Evolutionary conservation across 1,284 basidiomycete species (phyloP).

Genomic region (Irpex sp.): DNA sequence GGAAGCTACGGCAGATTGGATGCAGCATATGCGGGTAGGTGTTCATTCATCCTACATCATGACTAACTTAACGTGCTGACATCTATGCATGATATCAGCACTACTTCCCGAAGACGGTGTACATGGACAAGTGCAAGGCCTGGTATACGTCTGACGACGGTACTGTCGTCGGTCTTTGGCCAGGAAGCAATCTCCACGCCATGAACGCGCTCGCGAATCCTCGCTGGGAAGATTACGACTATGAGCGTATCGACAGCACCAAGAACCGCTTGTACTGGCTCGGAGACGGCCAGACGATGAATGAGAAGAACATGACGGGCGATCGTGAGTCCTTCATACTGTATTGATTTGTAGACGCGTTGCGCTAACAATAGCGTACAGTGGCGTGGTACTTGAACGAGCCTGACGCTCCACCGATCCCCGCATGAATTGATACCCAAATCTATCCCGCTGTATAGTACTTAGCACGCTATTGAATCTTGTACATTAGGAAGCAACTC

Average conservation of each 20-base stretch:
- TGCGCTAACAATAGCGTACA: not conserved
- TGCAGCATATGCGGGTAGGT: slow-evolving; percentile 39
- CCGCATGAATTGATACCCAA: not conserved
- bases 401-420: not conserved
- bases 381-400: not conserved
- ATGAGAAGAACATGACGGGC: slow-evolving; percentile 34
- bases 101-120: slow-evolving; percentile 55
- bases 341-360: not conserved
- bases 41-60: not conserved
- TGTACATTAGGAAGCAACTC: not conserved
- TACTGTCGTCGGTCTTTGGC: slow-evolving; percentile 51
- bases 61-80: not conserved
- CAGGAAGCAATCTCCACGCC: slow-evolving; percentile 50
- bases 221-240: slow-evolving; percentile 61
- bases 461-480: not conserved
- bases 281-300: slow-evolving; percentile 46
- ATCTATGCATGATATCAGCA: slow-evolving; percentile 13
- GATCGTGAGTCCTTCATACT: slow-evolving; percentile 37
- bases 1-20: slow-evolving; percentile 44
- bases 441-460: no score
- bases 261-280: slow-evolving; percentile 52
- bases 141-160: slow-evolving; percentile 67
- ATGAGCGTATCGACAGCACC: slow-evolving; percentile 37
- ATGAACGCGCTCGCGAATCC: slow-evolving; percentile 43
- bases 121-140: slow-evolving; percentile 50